These are phyloP conservation scores for Fusarium floridanum DNA, from an alignment of 2,329 filamentous ascomycete genomes.

Conservation along the genomic window DNA sequence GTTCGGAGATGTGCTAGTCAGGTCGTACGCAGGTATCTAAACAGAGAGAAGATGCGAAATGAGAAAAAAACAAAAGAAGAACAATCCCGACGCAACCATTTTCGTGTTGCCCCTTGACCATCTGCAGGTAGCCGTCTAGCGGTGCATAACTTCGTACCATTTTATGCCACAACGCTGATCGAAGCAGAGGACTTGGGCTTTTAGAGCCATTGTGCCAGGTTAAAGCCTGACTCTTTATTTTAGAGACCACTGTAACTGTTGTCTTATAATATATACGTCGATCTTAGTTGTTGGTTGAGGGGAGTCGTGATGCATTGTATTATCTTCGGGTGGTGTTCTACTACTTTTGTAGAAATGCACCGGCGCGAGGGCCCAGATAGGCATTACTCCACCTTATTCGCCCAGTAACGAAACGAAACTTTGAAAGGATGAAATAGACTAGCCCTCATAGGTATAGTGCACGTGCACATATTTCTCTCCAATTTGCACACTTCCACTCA, in stretches of 20 bases:
- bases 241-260: neutral
- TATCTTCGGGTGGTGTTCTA: neutral
- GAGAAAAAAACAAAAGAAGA: neutral
- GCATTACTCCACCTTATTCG: neutral
- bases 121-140: neutral
- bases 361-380: neutral
- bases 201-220: neutral
- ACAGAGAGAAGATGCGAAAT: neutral
- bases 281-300: neutral
- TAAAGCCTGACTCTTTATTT: neutral
- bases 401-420: neutral
- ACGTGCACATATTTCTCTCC: no score
- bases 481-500: no score
- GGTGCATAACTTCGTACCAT: neutral
- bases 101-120: neutral
- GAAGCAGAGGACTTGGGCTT: neutral
- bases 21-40: neutral
- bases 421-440: fast-evolving
- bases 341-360: neutral
- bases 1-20: neutral
- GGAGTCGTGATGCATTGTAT: neutral
- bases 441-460: neutral
- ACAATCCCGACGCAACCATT: neutral
- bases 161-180: neutral
- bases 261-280: neutral